Evolutionary conservation across 371 early-diverging fungal species (phyloP).

Genomic region (Rhizopus microsporus): DNA sequence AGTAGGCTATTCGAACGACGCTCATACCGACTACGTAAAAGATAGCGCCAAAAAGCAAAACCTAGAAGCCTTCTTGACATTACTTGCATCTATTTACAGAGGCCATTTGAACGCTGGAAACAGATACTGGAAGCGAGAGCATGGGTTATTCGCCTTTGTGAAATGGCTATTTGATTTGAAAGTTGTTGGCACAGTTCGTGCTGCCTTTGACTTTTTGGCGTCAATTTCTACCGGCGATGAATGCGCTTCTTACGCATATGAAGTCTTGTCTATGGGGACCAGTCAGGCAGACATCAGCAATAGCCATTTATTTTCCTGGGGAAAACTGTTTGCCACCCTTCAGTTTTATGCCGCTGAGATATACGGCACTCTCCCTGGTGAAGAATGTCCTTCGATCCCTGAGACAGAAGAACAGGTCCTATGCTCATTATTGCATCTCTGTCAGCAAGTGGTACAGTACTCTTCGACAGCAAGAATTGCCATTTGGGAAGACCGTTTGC

Average conservation of each 20-base stretch:
- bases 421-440: constrained; percentile 25
- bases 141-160: constrained; percentile 67
- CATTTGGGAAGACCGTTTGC: constrained; percentile 20
- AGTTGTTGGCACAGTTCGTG: constrained; percentile 19
- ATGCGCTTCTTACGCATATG: constrained; percentile 25
- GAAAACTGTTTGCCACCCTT: constrained; percentile 32
- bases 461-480: constrained; percentile 17
- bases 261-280: constrained; percentile 24
- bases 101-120: constrained; percentile 73
- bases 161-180: constrained; percentile 62
- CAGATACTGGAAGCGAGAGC: constrained; percentile 67
- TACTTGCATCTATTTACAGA: constrained; percentile 67
- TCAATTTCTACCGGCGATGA: constrained; percentile 31
- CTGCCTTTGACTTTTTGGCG: constrained; percentile 34
- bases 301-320: constrained; percentile 38
- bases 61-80: constrained; percentile 61
- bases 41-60: constrained; percentile 25
- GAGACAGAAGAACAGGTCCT: constrained; percentile 24
- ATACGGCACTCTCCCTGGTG: constrained; percentile 1
- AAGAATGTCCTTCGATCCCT: constrained; percentile 17
- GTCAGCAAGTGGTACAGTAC: constrained; percentile 36
- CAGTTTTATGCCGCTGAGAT: constrained; percentile 23
- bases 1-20: constrained; percentile 19
- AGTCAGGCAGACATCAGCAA: constrained; percentile 1
- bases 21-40: constrained; percentile 6